These are phyloP conservation scores for Mycena rosella DNA, from an alignment of 768 basidiomycete species.

Conservation along the genomic window DNA sequence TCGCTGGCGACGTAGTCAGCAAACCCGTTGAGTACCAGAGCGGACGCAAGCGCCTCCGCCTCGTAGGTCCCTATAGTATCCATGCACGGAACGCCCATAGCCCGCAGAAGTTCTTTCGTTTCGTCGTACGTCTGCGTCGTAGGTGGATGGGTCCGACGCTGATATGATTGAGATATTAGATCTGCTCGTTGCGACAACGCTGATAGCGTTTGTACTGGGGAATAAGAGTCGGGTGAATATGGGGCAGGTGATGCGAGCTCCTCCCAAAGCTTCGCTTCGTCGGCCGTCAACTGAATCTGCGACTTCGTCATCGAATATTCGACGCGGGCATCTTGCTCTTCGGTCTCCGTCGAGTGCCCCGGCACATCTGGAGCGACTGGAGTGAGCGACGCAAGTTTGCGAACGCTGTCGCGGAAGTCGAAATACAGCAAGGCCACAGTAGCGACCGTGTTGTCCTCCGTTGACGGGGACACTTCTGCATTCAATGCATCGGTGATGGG, in stretches of 20 bases:
- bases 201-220: slow-evolving; percentile 24
- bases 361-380: slow-evolving; percentile 31
- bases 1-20: slow-evolving; percentile 94
- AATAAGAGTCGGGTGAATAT: slow-evolving; percentile 5
- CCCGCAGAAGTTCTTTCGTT: slow-evolving; percentile 73
- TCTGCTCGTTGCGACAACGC: slow-evolving; percentile 42
- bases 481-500: background rate
- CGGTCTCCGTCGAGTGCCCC: slow-evolving; percentile 32
- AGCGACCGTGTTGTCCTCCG: slow-evolving; percentile 28
- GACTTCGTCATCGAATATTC: slow-evolving; percentile 71
- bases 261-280: slow-evolving; percentile 75
- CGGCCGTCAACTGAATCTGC: slow-evolving; percentile 69
- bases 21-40: slow-evolving; percentile 77
- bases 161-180: slow-evolving; percentile 73
- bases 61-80: slow-evolving; percentile 79
- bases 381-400: slow-evolving; percentile 57
- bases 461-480: background rate
- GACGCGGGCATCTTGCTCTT: slow-evolving; percentile 50
- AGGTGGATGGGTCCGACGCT: slow-evolving; percentile 72
- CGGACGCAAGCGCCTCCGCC: slow-evolving; percentile 88
- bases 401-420: slow-evolving; percentile 61
- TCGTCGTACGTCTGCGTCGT: slow-evolving; percentile 76
- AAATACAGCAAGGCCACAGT: slow-evolving; percentile 62
- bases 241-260: slow-evolving; percentile 46
- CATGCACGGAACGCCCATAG: slow-evolving; percentile 88